Evolutionary conservation across 108 stramenopile species (phyloP), one percentile per base, ranked within the genome.

Genomic region (Asterionellopsis glacialis): DNA sequence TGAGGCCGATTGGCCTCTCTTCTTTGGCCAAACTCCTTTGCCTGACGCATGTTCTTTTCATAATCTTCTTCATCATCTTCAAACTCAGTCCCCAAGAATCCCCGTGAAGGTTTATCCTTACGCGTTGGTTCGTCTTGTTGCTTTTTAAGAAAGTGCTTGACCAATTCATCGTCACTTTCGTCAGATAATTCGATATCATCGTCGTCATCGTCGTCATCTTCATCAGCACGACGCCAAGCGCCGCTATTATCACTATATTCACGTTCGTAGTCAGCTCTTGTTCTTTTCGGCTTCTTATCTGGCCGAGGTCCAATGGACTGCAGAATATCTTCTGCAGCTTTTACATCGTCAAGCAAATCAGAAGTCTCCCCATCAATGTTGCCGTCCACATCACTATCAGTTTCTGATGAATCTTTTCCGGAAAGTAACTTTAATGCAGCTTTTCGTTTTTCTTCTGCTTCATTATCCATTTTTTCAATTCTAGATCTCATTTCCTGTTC

Each of bases 401-500:
- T 11, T 14, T 44, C 43, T 44, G 9, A 33, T 33, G 33, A 33
- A 5, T 33, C 33, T 2, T 33, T 33, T 33, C 5, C 7, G 7
- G 33, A 33, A 33, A 33, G 33, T 7, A 33, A 5, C 7, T 18
- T 9, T 28, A 22, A 21, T 52, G 45, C 49, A 13, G 24, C 51
- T 49, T 23, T 14, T 14, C 27, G 24, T 15, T 62, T 25, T 27
- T 62, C 19, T 52, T 1, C 51, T 0, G 61, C 57, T 23, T 57
- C 54, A 11, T 54, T 40, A 45, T 67, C 73, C 0, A 59, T 22
- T 5, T 23, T n/a, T 25, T 83, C 78, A 18, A 81, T 28, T 44
- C 56, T 64, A 48, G 59, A 45, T 39, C 76, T 64, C 64, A 72
- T 55, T 51, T 83, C 77, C 57, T 83, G 72, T 62, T 89, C 84